Conservation (phyloP, 2,329 filamentous ascomycete species). For the Trichoderma koningii region DNA sequence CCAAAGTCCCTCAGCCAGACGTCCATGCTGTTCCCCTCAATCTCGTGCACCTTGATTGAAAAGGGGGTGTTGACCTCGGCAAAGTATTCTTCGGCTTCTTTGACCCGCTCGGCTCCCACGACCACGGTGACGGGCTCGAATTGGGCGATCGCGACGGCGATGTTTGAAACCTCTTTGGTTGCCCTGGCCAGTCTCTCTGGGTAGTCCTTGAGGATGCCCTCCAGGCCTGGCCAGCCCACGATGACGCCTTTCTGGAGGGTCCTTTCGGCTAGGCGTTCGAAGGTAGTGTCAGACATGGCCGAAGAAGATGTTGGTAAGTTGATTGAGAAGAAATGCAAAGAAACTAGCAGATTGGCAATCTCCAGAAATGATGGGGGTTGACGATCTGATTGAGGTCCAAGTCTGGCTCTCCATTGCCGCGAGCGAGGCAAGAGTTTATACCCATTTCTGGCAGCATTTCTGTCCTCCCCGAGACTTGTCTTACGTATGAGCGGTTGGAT, state of each 20-base stretch:
- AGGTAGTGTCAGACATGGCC: conserved; percentile 11
- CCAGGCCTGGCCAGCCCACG: conserved; percentile 27
- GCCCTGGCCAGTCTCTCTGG: conserved; percentile 18
- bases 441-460: no score
- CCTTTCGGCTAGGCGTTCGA: conserved; percentile 29
- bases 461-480: no score
- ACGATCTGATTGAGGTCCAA: background rate
- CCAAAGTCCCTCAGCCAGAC: conserved; percentile 39
- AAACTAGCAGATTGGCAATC: background rate
- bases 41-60: conserved; percentile 19
- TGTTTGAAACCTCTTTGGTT: conserved; percentile 33
- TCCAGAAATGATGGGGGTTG: no score
- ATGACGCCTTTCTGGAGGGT: conserved; percentile 24
- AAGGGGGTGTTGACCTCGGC: conserved; percentile 10
- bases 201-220: conserved; percentile 11
- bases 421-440: no score
- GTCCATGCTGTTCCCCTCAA: conserved; percentile 28
- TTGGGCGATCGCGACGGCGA: conserved; percentile 33
- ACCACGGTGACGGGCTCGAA: conserved; percentile 36
- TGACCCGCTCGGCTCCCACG: conserved; percentile 26
- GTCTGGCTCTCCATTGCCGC: no score
- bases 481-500: no score
- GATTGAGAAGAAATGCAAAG: no score
- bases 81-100: conserved; percentile 28
- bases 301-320: no score